Conservation (phyloP, 352 stramenopile species). For the Elongisporangium anandrum region DNA sequence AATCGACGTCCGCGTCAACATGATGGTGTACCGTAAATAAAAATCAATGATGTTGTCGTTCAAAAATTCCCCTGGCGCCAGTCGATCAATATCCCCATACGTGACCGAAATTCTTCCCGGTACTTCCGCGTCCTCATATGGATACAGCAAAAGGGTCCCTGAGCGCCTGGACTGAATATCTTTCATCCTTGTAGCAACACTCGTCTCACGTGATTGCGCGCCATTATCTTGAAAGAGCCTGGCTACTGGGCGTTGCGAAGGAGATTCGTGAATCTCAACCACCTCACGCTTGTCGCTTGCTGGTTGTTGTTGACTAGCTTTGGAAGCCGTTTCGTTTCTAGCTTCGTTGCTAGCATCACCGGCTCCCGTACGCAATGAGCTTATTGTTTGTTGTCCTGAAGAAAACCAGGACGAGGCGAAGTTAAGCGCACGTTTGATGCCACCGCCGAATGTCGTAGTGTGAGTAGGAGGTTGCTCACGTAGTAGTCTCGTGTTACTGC, state of each 20-base stretch:
- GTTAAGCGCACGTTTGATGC: background rate
- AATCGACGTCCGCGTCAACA: background rate
- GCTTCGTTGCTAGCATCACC: background rate
- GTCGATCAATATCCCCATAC: constrained; percentile 82
- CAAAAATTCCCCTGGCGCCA: constrained; percentile 90
- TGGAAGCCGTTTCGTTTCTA: background rate
- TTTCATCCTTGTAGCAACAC: background rate
- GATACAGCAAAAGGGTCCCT: constrained; percentile 42
- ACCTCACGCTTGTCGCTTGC: background rate
- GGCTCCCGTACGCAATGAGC: background rate
- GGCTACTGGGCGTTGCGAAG: background rate
- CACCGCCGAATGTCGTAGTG: background rate
- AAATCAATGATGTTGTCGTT: constrained; percentile 94
- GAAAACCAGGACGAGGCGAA: background rate
- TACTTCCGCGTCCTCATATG: constrained; percentile 47
- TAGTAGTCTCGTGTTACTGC: background rate
- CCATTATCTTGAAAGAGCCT: background rate
- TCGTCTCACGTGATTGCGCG: background rate
- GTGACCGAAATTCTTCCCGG: constrained; percentile 64
- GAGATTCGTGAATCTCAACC: background rate
- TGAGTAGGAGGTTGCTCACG: background rate
- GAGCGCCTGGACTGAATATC: background rate
- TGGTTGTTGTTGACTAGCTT: background rate
- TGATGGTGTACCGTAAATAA: constrained; percentile 73
- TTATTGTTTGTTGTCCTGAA: background rate